phyloP scores from a whole-genome alignment of 2,329 filamentous ascomycete genomes.

The Aspergillus vadensis region DNA sequence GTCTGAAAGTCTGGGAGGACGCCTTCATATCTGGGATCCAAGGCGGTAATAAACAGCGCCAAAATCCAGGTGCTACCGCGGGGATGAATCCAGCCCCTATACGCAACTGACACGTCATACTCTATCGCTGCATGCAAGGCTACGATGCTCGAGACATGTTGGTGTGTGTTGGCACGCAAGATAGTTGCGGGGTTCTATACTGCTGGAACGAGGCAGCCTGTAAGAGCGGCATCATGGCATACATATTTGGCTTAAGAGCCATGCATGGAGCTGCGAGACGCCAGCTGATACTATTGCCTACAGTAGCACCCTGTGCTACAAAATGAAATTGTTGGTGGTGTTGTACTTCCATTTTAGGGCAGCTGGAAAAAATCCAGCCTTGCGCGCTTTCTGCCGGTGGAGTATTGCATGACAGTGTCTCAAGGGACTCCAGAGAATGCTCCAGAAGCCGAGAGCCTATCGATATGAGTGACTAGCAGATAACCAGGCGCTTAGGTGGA shows the following conservation, averaged over 20 bases:
- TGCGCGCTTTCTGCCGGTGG: not conserved
- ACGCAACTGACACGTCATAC: too few relatives aligned
- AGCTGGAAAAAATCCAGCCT: not conserved
- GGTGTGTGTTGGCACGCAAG: not conserved
- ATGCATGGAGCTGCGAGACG: not conserved
- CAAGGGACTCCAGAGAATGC: too few relatives aligned
- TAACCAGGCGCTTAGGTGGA: too few relatives aligned
- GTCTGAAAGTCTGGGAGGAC: too few relatives aligned
- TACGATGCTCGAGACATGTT: too few relatives aligned
- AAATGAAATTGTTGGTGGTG: not conserved
- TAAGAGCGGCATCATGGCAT: not conserved
- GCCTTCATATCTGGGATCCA: too few relatives aligned
- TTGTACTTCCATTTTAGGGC: not conserved
- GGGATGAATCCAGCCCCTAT: too few relatives aligned
- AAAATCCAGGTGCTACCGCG: fast-evolving
- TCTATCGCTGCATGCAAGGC: too few relatives aligned
- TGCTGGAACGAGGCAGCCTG: not conserved
- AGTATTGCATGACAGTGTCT: too few relatives aligned
- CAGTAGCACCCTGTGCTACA: not conserved
- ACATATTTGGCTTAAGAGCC: not conserved
- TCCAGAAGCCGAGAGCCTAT: too few relatives aligned
- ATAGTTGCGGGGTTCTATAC: not conserved
- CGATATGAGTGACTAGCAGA: too few relatives aligned
- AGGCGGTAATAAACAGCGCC: too few relatives aligned
- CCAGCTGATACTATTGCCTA: not conserved